A percentile compares a stretch with the other conserved stretches of the same genome.
Conservation (phyloP, 164 flowering plant species). For the Sextonia rubra region DNA sequence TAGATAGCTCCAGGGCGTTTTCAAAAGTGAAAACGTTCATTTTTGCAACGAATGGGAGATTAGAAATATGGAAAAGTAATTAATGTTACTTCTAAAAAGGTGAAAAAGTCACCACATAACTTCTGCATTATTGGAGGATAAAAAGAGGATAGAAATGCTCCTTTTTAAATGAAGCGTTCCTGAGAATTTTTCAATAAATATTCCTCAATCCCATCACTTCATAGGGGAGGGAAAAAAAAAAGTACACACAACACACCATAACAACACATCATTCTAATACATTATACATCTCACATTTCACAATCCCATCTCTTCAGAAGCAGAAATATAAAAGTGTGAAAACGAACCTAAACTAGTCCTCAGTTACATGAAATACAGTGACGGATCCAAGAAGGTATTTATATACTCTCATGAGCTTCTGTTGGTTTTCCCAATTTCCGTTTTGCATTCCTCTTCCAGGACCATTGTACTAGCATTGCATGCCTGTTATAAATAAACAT, state of each 20-base stretch:
- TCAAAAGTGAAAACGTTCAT: too few relatives aligned
- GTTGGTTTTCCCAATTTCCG: not conserved
- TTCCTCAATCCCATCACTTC: not conserved
- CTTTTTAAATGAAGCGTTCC: too few relatives aligned
- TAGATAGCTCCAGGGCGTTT: too few relatives aligned
- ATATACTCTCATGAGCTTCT: not conserved
- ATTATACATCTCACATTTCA: not conserved
- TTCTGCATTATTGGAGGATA: too few relatives aligned
- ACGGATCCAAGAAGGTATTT: not conserved
- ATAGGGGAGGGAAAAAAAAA: too few relatives aligned
- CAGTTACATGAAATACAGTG: not conserved
- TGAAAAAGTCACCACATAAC: too few relatives aligned
- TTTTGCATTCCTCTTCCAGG: not conserved
- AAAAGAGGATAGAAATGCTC: too few relatives aligned
- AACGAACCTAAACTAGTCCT: not conserved
- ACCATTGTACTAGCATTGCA: not conserved
- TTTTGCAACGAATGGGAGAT: too few relatives aligned
- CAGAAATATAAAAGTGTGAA: not conserved
- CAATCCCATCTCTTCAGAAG: not conserved
- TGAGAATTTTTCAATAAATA: too few relatives aligned
- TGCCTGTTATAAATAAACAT: not conserved
- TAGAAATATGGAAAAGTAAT: too few relatives aligned
- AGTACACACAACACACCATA: not conserved
- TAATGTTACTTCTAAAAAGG: too few relatives aligned
- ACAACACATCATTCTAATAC: not conserved